Evolutionary conservation across 148 eudicot genomes (phyloP), one percentile per base, ranked within the genome.

Genomic region (Hydrangea macrophylla): DNA sequence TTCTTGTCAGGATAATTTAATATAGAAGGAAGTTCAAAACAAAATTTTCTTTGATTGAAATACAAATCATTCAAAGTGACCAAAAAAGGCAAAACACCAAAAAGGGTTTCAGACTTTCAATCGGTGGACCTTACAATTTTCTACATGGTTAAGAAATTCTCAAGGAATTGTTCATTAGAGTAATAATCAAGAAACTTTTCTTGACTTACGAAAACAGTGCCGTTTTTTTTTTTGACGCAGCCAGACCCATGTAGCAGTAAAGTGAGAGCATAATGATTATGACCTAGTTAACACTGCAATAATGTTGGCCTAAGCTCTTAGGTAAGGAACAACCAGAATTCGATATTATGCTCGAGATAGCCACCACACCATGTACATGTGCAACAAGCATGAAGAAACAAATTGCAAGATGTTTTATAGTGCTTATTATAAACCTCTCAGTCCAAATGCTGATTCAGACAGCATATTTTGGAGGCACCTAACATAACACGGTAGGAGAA

Each of bases 361-460:
- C n/a, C n/a, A n/a, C n/a, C 56, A 7, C 22, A 53, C 0, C 7
- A 39, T 12, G 31, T 24, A 18, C 25, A 37, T 12, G 33, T 5
- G 22, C 10, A 62, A 8, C 40, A 50, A 48, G 57, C 22, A 48
- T 1, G 40, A 50, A 64, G 58, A 30, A 31, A 30, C 23, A 17
- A 64, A 37, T 20, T 45, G n/a, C 23, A 6, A 53, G n/a, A 11
- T 15, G 1, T 18, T 42, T 42, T 12, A 8, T 42, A 42, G 70
- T 53, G 44, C 20, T 65, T 23, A 32, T 66, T 66, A 35, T 66
- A 15, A 66, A 66, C 70, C 59, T 32, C 60, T 10, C 27, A 54
- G 70, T 66, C 15, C 48, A 26, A 25, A 33, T 12, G 42, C 57
- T 50, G 69, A 48, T 30, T 31, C 40, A n/a, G 13, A 45, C 42